Evolutionary conservation across 2,329 filamentous ascomycete genomes (phyloP), one percentile per base, ranked within the genome.

Genomic region (Sphaerulina musiva): DNA sequence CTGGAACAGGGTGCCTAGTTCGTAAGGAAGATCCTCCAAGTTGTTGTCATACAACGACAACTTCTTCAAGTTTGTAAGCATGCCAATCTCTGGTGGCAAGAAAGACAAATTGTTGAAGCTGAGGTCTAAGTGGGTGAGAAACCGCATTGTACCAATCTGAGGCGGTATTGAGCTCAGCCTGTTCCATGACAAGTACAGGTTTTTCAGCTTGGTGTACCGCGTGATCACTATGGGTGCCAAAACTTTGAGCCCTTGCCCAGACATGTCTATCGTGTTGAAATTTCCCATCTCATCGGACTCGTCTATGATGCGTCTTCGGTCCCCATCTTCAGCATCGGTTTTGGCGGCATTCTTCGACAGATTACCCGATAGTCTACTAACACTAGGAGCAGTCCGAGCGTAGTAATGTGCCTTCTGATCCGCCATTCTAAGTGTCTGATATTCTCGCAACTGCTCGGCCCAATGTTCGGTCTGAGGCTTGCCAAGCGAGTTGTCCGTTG

Each of bases 241-340:
- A 55, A 89, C 87, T 62, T 90, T 86, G 46, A 98, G 77, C 17
- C 92, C 92, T 74, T 97, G 93, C n/a, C 93, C 93, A 64, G 91
- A 93, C 69, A 97, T 85, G 72, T 98, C 93, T 64, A 98, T 78
- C 60, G 91, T 90, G 70, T 89, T 83, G 93, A 93, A 97, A 87
- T 60, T 85, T 77, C 68, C 74, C 63, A 73, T 70, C 54, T 72
- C 84, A 83, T 59, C 80, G 78, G 55, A 80, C 77, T 65, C 81
- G 80, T 56, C 87, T 4, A 57, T 54, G 17, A 57, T 59, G n/a
- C 62, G 81, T 52, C 87, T 77, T 64, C 85, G 85, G 64, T 84
- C 76, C 61, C 80, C 79, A 57, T 77, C 74, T 26, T 79, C 69
- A 67, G 76, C 64, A 66, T 78, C 69, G 69, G 76, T 63, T 69